A percentile compares a stretch with the other conserved stretches of the same genome.
Conservation (phyloP, 2,329 filamentous ascomycete genomes). For the Malbranchea zuffiana region DNA sequence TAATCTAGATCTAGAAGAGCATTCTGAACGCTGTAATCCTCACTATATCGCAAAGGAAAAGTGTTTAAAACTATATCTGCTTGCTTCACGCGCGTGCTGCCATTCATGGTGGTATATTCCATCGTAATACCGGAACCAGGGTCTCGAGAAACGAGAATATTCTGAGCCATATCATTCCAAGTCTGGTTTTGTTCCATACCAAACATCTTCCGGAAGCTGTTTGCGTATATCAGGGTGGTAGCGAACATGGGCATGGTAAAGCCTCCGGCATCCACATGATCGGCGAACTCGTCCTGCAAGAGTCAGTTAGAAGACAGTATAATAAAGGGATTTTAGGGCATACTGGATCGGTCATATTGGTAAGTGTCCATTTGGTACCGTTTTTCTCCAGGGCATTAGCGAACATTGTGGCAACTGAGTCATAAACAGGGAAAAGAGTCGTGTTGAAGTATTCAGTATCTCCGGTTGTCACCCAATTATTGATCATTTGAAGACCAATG, state of each 20-base stretch:
- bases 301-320: slow-evolving; percentile 1
- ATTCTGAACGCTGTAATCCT: slow-evolving; percentile 41
- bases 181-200: slow-evolving; percentile 45
- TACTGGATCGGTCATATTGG: slow-evolving; percentile 62
- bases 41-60: slow-evolving; percentile 51
- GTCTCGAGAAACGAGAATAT: slow-evolving; percentile 47
- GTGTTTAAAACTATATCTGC: slow-evolving; percentile 59
- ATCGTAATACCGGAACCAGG: slow-evolving; percentile 48
- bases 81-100: slow-evolving; percentile 56
- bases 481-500: slow-evolving; percentile 52
- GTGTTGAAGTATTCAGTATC: slow-evolving; percentile 46
- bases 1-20: slow-evolving; percentile 53
- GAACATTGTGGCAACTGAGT: slow-evolving; percentile 53
- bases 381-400: slow-evolving; percentile 51
- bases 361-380: slow-evolving; percentile 42
- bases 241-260: slow-evolving; percentile 56
- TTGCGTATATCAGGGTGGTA: slow-evolving; percentile 46
- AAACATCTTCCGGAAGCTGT: slow-evolving; percentile 47
- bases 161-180: slow-evolving; percentile 46
- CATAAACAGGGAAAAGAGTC: slow-evolving; percentile 51
- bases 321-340: slow-evolving; percentile 16
- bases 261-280: slow-evolving; percentile 55
- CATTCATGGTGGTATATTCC: slow-evolving; percentile 57
- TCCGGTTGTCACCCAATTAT: slow-evolving; percentile 51
- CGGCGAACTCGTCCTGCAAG: slow-evolving; percentile 53